Conservation (phyloP, 1,284 basidiomycete genomes). For the Leccinum variabile region DNA sequence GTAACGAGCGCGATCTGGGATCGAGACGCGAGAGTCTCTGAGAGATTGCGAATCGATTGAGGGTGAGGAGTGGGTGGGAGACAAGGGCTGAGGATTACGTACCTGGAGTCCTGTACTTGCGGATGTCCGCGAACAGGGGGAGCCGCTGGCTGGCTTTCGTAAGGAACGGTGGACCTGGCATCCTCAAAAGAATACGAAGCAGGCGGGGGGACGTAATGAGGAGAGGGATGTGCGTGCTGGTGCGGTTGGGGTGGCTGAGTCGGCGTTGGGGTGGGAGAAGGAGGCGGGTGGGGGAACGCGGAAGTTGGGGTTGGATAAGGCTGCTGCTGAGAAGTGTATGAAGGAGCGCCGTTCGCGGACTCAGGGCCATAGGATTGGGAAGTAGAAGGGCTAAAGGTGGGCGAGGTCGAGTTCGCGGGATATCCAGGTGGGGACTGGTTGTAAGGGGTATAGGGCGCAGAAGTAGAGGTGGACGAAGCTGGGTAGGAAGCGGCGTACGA, state of each 20-base stretch:
- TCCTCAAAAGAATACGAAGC: constrained; percentile 28
- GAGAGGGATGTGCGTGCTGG: constrained; percentile 21
- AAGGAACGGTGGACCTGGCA: constrained; percentile 19
- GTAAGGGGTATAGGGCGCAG: constrained; percentile 26
- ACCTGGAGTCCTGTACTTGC: constrained; percentile 27
- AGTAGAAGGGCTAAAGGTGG: constrained; percentile 26
- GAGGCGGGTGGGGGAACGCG: constrained; percentile 31
- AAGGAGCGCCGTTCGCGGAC: constrained; percentile 14
- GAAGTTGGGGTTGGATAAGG: constrained; percentile 31
- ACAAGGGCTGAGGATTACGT: constrained; percentile 14
- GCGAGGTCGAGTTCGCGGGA: constrained; percentile 24
- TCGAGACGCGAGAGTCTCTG: constrained; percentile 27
- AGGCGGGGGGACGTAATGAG: constrained; percentile 29
- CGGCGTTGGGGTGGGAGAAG: constrained; percentile 32
- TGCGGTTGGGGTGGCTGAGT: constrained; percentile 25
- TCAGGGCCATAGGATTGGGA: constrained; percentile 22
- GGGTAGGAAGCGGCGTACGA: constrained; percentile 18
- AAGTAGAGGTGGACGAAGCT: constrained; percentile 20
- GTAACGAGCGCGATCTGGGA: constrained; percentile 29
- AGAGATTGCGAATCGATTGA: constrained; percentile 14
- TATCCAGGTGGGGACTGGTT: constrained; percentile 23
- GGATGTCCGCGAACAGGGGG: constrained; percentile 23
- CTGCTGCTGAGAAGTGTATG: constrained; percentile 27
- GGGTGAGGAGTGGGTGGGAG: not conserved
- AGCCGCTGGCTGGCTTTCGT: constrained; percentile 18